Evolutionary conservation across 768 basidiomycete species (phyloP).

Genomic region (Termitomyces sp.): DNA sequence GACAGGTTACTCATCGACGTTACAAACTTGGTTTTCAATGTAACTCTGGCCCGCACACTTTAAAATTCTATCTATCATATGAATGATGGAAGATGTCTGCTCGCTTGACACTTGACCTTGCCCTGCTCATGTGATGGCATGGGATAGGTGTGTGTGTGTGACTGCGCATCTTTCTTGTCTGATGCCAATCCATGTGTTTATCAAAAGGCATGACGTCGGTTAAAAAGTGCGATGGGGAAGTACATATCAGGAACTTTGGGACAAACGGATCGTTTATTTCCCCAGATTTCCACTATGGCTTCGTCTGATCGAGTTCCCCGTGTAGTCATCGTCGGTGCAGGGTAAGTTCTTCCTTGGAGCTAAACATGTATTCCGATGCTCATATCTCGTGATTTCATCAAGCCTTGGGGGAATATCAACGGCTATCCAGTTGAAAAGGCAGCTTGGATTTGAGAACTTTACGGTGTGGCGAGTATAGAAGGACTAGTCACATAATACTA

Average conservation of each 20-base stretch:
- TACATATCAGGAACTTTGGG: not conserved
- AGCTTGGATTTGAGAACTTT: constrained; percentile 42
- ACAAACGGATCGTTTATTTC: not conserved
- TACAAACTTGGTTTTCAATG: not conserved
- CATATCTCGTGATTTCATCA: not conserved
- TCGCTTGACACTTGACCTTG: not conserved
- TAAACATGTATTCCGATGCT: not conserved
- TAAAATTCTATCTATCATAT: not conserved
- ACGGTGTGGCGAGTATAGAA: constrained; percentile 27
- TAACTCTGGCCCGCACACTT: not conserved
- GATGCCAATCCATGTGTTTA: not conserved
- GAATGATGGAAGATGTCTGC: not conserved
- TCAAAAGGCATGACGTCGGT: not conserved
- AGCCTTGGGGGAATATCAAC: constrained; percentile 45
- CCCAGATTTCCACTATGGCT: constrained; percentile 3
- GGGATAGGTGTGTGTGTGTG: not conserved
- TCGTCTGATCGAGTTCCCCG: constrained; percentile 22
- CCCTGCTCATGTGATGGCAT: not conserved
- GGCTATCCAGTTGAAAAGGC: constrained; percentile 41
- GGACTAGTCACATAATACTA: not conserved
- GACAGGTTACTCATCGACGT: too few species aligned
- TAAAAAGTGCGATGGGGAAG: not conserved
- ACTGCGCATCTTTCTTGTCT: not conserved
- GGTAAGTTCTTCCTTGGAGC: constrained; percentile 25
- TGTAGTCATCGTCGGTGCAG: constrained; percentile 47